These are phyloP conservation scores for Parachaetomium inaequale DNA, from an alignment of 495 filamentous ascomycete genomes.

Conservation along the genomic window DNA sequence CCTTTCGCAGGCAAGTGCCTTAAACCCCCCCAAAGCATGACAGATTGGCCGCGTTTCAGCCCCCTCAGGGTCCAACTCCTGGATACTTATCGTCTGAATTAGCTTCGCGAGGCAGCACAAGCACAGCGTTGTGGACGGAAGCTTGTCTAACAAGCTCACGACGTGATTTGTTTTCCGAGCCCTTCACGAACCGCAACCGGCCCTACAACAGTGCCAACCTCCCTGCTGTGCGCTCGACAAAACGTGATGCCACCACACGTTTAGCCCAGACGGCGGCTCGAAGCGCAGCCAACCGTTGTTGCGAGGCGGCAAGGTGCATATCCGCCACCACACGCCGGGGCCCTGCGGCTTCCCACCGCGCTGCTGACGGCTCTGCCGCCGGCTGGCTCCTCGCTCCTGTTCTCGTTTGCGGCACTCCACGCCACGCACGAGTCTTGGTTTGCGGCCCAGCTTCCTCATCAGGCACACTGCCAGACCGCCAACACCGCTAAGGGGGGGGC, in stretches of 20 bases:
- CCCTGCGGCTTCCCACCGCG: constrained; percentile 6
- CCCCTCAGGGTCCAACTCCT: background rate
- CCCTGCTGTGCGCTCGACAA: constrained; percentile 18
- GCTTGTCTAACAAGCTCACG: constrained; percentile 20
- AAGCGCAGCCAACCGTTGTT: constrained; percentile 31
- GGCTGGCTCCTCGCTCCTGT: constrained; percentile 8
- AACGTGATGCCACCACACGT: constrained; percentile 17
- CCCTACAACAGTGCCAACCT: background rate
- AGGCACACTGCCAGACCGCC: constrained; percentile 12
- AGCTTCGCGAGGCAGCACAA: constrained; percentile 27
- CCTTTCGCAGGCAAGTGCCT: background rate
- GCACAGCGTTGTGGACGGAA: constrained; percentile 19
- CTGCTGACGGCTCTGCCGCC: constrained; percentile 4
- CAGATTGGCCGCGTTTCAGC: background rate
- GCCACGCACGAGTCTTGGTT: constrained; percentile 7
- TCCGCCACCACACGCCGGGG: constrained; percentile 26
- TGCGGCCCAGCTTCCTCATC: constrained; percentile 19
- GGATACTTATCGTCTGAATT: constrained; percentile 22
- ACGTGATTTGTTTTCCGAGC: constrained; percentile 13
- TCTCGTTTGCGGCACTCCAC: constrained; percentile 17
- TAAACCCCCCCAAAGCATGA: background rate
- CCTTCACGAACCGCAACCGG: background rate
- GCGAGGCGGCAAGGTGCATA: constrained; percentile 30
- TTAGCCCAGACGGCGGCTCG: constrained; percentile 24
- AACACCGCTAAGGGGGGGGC: background rate